Conservation (phyloP, 2,329 filamentous ascomycete species). For the Hypoxylon sp. region DNA sequence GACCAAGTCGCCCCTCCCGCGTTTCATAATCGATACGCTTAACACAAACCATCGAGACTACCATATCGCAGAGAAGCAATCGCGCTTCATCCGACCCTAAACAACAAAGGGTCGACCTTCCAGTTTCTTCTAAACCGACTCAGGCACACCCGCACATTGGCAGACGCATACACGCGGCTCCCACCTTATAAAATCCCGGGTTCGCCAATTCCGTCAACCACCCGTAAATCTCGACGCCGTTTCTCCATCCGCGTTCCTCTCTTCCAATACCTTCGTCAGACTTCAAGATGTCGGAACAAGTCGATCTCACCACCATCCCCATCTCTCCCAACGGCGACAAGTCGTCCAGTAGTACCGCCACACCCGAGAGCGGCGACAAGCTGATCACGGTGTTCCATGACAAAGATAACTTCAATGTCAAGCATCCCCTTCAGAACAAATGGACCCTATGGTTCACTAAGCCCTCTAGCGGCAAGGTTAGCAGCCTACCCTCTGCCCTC, state of each 20-base stretch:
- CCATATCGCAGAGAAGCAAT: constrained; percentile 11
- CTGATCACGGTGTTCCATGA: constrained; percentile 96
- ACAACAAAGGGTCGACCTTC: background rate
- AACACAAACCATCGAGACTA: constrained; percentile 11
- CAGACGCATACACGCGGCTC: background rate
- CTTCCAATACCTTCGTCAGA: constrained; percentile 7
- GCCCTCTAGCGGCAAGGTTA: constrained; percentile 92
- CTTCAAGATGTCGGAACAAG: constrained; percentile 63
- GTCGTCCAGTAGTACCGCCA: constrained; percentile 55
- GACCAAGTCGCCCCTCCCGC: constrained; percentile 30
- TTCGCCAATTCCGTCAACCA: constrained; percentile 24
- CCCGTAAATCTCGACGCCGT: constrained; percentile 4
- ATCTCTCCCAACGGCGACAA: constrained; percentile 73
- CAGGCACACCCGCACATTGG: background rate
- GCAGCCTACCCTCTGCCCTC: constrained; percentile 39
- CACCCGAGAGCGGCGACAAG: constrained; percentile 64
- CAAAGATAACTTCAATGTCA: constrained; percentile 99
- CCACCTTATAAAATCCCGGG: background rate
- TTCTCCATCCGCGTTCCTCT: background rate
- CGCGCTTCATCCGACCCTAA: constrained; percentile 2
- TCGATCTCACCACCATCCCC: constrained; percentile 76
- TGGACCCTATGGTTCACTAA: constrained; percentile 99
- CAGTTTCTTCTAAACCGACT: background rate
- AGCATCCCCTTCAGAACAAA: constrained; percentile 95
- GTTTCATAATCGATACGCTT: background rate